A percentile compares a stretch with the other conserved stretches of the same genome.
Conservation (phyloP, 2,329 filamentous ascomycete species). For the Dendryphion nanum region DNA sequence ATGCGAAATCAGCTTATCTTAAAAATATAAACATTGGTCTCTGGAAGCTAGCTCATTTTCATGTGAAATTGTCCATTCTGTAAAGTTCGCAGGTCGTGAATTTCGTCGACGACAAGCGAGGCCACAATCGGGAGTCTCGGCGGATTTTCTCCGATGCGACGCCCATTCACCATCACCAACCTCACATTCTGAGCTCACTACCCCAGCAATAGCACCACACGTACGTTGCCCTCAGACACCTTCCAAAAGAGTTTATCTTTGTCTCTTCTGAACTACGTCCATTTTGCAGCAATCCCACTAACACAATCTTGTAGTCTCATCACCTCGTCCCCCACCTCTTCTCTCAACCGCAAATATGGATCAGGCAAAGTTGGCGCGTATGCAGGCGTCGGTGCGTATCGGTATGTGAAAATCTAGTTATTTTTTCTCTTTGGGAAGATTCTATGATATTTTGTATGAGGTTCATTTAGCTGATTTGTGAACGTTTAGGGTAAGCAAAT, state of each 20-base stretch:
- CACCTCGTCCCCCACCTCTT: conserved; percentile 13
- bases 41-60: too few relatives aligned
- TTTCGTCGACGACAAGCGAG: conserved; percentile 13
- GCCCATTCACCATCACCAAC: conserved; percentile 18
- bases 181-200: conserved; percentile 9
- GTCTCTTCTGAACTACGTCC: too few relatives aligned
- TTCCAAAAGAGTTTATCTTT: neutral
- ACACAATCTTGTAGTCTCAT: too few relatives aligned
- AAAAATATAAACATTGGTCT: too few relatives aligned
- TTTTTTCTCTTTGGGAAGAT: conserved; percentile 1
- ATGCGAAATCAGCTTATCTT: too few relatives aligned
- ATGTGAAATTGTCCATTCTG: too few relatives aligned
- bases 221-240: conserved; percentile 3
- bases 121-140: conserved; percentile 17
- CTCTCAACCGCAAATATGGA: conserved; percentile 43
- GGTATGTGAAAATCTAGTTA: conserved; percentile 40
- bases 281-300: too few relatives aligned
- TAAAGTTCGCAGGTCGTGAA: too few relatives aligned
- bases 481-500: conserved; percentile 32
- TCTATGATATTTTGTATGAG: neutral
- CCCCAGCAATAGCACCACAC: conserved; percentile 9
- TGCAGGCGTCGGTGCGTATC: conserved; percentile 46
- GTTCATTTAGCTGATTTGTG: neutral
- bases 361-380: conserved; percentile 46
- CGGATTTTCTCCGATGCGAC: conserved; percentile 17